Evolutionary conservation across 129 eudicot genomes (phyloP).

Genomic region (Helianthus tuberosus): DNA sequence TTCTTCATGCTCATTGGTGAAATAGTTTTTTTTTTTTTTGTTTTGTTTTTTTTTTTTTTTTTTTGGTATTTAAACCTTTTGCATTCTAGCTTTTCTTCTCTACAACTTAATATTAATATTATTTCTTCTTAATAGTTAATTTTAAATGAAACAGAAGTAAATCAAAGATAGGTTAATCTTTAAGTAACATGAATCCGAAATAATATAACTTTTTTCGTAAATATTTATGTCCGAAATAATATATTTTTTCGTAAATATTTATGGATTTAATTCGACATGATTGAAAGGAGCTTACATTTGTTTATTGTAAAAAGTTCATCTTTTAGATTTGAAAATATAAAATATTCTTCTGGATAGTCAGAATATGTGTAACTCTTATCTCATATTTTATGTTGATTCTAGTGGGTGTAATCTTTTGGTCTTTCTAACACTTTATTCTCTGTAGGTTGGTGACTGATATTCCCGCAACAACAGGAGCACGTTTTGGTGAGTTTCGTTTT

Average conservation of each 20-base stretch:
- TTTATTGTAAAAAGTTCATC: too few relatives aligned
- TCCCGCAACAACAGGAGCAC: constrained; percentile 80
- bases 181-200: too few relatives aligned
- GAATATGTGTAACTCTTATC: neutral
- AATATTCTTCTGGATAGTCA: neutral
- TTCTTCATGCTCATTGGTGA: neutral
- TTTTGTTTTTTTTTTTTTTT: neutral
- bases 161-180: too few relatives aligned
- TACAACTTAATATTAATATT: too few relatives aligned
- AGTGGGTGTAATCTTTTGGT: constrained; percentile 15
- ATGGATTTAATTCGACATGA: too few relatives aligned
- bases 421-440: constrained; percentile 29
- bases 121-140: too few relatives aligned
- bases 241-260: too few relatives aligned
- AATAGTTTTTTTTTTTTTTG: neutral
- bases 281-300: too few relatives aligned
- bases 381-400: constrained; percentile 8
- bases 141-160: too few relatives aligned
- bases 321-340: too few relatives aligned
- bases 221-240: too few relatives aligned
- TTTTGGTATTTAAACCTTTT: neutral
- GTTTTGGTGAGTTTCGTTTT: constrained; percentile 56
- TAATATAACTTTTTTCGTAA: too few relatives aligned
- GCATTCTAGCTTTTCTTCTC: neutral
- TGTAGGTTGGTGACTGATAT: constrained; percentile 83